phyloP scores from a whole-genome alignment of 75 land plant genomes.

The Isoetes taiwanensis region DNA sequence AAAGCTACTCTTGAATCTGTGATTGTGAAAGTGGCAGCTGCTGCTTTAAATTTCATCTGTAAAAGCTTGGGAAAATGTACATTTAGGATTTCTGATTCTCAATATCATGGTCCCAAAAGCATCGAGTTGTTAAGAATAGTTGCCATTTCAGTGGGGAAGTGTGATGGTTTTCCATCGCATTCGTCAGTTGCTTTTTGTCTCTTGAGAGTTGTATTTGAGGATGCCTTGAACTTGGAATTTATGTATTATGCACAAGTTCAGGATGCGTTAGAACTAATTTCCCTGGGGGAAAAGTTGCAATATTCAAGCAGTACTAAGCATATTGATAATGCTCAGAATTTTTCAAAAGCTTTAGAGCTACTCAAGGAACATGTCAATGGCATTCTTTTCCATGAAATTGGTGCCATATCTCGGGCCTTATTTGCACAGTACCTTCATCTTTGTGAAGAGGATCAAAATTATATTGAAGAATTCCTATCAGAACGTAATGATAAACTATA shows the following conservation, averaged over 20 bases:
- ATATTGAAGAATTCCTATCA: constrained; percentile 44
- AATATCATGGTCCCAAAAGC: no score
- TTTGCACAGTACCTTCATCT: constrained; percentile 58
- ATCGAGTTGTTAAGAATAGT: no score
- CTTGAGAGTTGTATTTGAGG: constrained; percentile 35
- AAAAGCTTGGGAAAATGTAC: no score
- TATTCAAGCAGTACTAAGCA: background rate
- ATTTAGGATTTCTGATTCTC: no score
- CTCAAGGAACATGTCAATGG: constrained; percentile 29
- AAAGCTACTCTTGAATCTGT: no score
- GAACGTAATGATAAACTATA: constrained; percentile 42
- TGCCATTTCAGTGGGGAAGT: constrained; percentile 40
- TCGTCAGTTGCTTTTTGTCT: constrained; percentile 30
- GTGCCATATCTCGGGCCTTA: constrained; percentile 41
- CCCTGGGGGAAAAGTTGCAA: background rate
- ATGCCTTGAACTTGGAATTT: constrained; percentile 40
- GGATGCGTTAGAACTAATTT: no score
- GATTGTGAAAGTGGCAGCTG: no score
- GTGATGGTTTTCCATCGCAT: constrained; percentile 25
- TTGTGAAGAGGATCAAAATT: constrained; percentile 24
- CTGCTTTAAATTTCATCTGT: no score
- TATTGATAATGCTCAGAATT: background rate
- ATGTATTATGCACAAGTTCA: no score
- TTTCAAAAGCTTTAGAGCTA: constrained; percentile 7
- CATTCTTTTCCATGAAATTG: constrained; percentile 64